These are phyloP conservation scores for Phytophthora macrochlamydospora DNA, from an alignment of 352 stramenopile genomes.

Conservation along the genomic window DNA sequence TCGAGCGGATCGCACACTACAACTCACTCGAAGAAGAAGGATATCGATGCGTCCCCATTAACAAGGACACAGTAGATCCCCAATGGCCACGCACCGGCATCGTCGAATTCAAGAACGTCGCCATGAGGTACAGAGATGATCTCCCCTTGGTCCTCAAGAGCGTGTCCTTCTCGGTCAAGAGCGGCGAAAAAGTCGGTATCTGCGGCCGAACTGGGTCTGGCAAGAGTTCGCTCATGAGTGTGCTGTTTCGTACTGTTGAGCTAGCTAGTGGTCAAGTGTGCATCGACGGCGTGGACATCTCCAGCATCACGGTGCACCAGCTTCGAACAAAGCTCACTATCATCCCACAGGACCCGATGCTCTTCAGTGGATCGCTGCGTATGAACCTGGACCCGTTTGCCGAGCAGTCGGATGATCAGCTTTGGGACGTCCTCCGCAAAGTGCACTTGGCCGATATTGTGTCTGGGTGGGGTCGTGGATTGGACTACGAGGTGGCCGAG, in stretches of 20 bases:
- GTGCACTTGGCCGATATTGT: slow-evolving; percentile 71
- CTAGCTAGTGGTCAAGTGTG: slow-evolving; percentile 56
- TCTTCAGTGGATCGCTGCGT: slow-evolving; percentile 90
- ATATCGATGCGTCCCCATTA: neutral
- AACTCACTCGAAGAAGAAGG: slow-evolving; percentile 43
- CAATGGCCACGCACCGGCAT: slow-evolving; percentile 46
- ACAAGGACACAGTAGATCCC: neutral
- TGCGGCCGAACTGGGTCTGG: slow-evolving; percentile 46
- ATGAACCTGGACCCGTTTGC: slow-evolving; percentile 88
- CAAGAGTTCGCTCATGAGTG: slow-evolving; percentile 53
- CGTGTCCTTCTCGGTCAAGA: slow-evolving; percentile 57
- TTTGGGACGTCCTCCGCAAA: slow-evolving; percentile 55
- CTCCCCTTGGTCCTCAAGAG: slow-evolving; percentile 46
- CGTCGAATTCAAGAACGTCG: slow-evolving; percentile 48
- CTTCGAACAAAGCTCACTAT: slow-evolving; percentile 46
- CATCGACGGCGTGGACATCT: slow-evolving; percentile 89
- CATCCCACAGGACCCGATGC: slow-evolving; percentile 90
- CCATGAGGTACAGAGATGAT: slow-evolving; percentile 48
- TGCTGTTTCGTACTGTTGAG: slow-evolving; percentile 46
- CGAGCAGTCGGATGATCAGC: slow-evolving; percentile 49
- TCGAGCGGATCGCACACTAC: slow-evolving; percentile 39
- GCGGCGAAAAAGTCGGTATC: slow-evolving; percentile 84
- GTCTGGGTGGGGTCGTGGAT: slow-evolving; percentile 58
- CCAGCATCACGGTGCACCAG: slow-evolving; percentile 35
- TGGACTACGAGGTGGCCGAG: slow-evolving; percentile 90